A percentile compares a stretch with the other conserved stretches of the same genome.
phyloP scores from a whole-genome alignment of 257 asterid genomes.

The Echites panduratus region DNA sequence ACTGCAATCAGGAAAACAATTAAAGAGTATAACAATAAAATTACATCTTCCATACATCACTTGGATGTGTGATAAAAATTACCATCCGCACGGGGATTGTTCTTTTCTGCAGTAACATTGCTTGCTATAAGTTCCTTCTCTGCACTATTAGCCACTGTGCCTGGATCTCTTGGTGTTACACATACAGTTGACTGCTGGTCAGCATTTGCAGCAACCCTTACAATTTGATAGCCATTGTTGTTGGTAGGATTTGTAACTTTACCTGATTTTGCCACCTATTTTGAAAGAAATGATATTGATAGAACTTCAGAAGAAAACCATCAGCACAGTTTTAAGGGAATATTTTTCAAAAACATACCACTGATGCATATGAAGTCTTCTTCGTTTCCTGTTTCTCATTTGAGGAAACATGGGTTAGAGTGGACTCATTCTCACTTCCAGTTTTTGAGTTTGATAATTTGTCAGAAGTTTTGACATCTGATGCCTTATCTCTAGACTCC shows the following conservation, averaged over 20 bases:
- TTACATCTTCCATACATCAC: not conserved
- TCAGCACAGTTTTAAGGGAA: not conserved
- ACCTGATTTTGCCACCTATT: constrained; percentile 38
- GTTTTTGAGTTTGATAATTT: not conserved
- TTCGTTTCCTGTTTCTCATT: constrained; percentile 13
- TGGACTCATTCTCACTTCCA: constrained; percentile 8
- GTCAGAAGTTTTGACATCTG: not conserved
- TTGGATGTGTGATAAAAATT: not conserved
- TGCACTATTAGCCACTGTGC: constrained; percentile 12
- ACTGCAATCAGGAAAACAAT: constrained; percentile 8
- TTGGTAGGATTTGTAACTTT: constrained; percentile 20
- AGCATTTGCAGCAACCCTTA: constrained; percentile 16
- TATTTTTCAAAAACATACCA: constrained; percentile 34
- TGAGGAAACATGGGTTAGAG: constrained; percentile 7
- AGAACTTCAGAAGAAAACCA: constrained; percentile 8
- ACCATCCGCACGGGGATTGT: constrained; percentile 25
- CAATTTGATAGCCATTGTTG: constrained; percentile 1
- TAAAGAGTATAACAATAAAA: not conserved
- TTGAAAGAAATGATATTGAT: constrained; percentile 1
- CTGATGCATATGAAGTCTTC: constrained; percentile 50
- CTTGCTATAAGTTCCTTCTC: constrained; percentile 11
- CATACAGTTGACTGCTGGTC: constrained; percentile 17
- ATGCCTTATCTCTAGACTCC: not conserved
- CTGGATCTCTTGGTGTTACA: constrained; percentile 14
- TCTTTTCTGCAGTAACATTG: constrained; percentile 16